Percentiles rank a stretch among this genome's conserved stretches.
Conservation (phyloP, 805 yeast species). For the Teunomyces kruisii region DNA sequence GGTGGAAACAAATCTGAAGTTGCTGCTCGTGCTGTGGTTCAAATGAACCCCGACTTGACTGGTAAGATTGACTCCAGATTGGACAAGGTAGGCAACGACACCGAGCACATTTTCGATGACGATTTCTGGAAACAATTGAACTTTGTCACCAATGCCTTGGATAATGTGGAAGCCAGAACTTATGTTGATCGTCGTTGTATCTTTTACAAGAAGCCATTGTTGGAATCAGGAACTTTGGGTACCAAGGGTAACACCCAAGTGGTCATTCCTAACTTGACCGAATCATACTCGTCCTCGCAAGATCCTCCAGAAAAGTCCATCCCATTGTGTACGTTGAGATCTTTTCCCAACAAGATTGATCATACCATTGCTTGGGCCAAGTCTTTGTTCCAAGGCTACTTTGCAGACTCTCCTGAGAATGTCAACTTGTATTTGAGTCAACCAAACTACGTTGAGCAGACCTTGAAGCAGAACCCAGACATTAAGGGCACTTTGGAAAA, state of each 20-base stretch:
- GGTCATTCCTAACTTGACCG: slow-evolving; percentile 89
- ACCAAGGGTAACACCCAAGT: slow-evolving; percentile 99
- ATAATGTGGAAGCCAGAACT: slow-evolving; percentile 96
- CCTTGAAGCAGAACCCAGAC: slow-evolving; percentile 89
- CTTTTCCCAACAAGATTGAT: slow-evolving; percentile 97
- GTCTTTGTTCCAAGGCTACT: slow-evolving; percentile 87
- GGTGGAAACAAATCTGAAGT: slow-evolving; percentile 88
- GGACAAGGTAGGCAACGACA: slow-evolving; percentile 92
- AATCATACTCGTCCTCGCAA: slow-evolving; percentile 91
- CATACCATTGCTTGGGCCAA: slow-evolving; percentile 99
- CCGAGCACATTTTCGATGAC: slow-evolving; percentile 84
- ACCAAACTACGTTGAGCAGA: slow-evolving; percentile 88
- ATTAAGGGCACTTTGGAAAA: slow-evolving; percentile 82
- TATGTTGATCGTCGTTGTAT: slow-evolving; percentile 97
- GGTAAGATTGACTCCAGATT: slow-evolving; percentile 75
- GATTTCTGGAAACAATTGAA: slow-evolving; percentile 82
- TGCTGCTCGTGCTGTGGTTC: slow-evolving; percentile 80
- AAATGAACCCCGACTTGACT: slow-evolving; percentile 79
- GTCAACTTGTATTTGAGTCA: slow-evolving; percentile 89
- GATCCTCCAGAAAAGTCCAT: slow-evolving; percentile 99
- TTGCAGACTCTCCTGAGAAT: slow-evolving; percentile 87
- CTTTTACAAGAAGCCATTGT: slow-evolving; percentile 82
- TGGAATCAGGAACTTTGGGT: slow-evolving; percentile 97
- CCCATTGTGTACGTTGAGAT: slow-evolving; percentile 94
- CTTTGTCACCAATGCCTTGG: slow-evolving; percentile 94